phyloP scores from a whole-genome alignment of 306 rosid genomes.

The Sindora glabra region DNA sequence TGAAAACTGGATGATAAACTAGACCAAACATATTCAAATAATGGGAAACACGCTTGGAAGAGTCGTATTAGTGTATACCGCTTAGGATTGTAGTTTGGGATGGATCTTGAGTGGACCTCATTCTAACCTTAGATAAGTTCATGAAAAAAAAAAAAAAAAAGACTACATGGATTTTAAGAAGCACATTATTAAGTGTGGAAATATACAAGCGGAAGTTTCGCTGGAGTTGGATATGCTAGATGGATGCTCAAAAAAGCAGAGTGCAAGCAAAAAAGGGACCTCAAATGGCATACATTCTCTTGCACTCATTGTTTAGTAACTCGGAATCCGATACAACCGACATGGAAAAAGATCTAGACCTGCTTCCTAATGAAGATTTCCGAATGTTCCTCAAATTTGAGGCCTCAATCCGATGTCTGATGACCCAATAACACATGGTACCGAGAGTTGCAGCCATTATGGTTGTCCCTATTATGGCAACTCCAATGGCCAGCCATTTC shows the following conservation, averaged over 20 bases:
- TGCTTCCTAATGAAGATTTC: constrained; percentile 61
- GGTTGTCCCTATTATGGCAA: constrained; percentile 72
- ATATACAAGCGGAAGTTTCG: too few relatives aligned
- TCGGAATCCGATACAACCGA: constrained; percentile 74
- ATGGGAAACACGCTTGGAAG: too few relatives aligned
- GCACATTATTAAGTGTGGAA: too few relatives aligned
- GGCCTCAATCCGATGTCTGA: constrained; percentile 76
- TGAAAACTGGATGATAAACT: too few relatives aligned
- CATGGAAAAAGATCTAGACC: constrained; percentile 52
- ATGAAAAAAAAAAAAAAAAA: too few relatives aligned
- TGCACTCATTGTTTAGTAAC: constrained; percentile 62
- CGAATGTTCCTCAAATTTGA: constrained; percentile 57
- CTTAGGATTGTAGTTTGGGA: too few relatives aligned
- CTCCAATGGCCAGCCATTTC: constrained; percentile 79
- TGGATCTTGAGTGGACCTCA: too few relatives aligned
- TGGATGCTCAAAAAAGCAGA: not conserved
- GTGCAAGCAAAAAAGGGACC: not conserved
- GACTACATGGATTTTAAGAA: too few relatives aligned
- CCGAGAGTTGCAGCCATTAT: constrained; percentile 93
- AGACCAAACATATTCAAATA: too few relatives aligned
- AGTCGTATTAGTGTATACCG: too few relatives aligned
- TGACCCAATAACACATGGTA: constrained; percentile 84
- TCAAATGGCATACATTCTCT: constrained; percentile 91
- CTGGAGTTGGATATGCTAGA: too few relatives aligned
- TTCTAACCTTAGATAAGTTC: too few relatives aligned